Evolutionary conservation across 148 eudicot genomes (phyloP).

Genomic region (Euryodendron excelsum): DNA sequence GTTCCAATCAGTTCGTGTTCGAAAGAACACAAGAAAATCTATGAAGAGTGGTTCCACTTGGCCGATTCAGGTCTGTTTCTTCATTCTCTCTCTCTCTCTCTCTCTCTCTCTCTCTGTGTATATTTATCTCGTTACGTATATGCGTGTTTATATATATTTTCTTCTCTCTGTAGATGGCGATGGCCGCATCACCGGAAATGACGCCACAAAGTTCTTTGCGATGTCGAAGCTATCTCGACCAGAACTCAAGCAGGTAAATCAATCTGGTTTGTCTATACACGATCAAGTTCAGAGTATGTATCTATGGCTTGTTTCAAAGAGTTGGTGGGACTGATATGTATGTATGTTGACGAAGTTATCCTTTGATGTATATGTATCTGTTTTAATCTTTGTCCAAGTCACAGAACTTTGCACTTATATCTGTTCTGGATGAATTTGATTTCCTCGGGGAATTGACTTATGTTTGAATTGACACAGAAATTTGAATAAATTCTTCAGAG

Average conservation of each 20-base stretch:
- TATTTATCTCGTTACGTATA: background rate
- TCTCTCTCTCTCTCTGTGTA: too few relatives aligned
- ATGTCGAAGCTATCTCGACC: conserved; percentile 65
- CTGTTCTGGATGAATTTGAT: too few relatives aligned
- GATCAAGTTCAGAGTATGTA: background rate
- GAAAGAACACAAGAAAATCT: conserved; percentile 60
- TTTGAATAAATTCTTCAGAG: too few relatives aligned
- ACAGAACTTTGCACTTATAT: too few relatives aligned
- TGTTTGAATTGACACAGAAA: too few relatives aligned
- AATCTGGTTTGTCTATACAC: background rate
- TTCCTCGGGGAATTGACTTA: too few relatives aligned
- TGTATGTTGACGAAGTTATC: too few relatives aligned
- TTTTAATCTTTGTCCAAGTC: too few relatives aligned
- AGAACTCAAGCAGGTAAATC: conserved; percentile 74
- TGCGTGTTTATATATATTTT: background rate
- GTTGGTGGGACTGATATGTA: too few relatives aligned
- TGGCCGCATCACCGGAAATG: conserved; percentile 76
- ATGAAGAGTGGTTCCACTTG: conserved; percentile 61
- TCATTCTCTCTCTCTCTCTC: background rate
- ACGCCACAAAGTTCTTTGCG: conserved; percentile 65
- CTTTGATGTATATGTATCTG: too few relatives aligned
- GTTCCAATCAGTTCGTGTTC: conserved; percentile 44
- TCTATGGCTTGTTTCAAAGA: too few relatives aligned
- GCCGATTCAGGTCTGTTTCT: conserved; percentile 54
- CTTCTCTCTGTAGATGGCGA: conserved; percentile 53